Conservation (phyloP, 495 filamentous ascomycete genomes). For the Aspergillus baeticus region DNA sequence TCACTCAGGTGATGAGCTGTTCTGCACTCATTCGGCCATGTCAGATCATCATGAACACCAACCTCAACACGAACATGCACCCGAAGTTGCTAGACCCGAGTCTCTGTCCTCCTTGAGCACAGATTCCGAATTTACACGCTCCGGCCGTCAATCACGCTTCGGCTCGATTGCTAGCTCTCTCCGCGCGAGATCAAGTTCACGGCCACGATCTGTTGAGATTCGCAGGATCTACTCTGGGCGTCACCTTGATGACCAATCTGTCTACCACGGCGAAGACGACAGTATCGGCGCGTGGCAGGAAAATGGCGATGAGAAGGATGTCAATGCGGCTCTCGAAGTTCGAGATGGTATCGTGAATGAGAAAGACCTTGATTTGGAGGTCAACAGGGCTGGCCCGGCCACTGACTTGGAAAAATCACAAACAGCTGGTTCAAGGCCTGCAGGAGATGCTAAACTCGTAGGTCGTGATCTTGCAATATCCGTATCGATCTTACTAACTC, state of each 20-base stretch:
- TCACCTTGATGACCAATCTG: conserved; percentile 37
- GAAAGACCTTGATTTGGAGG: conserved; percentile 32
- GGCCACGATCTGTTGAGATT: conserved; percentile 15
- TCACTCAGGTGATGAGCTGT: not conserved
- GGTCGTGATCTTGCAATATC: not conserved
- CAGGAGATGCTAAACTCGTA: conserved; percentile 28
- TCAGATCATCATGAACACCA: not conserved
- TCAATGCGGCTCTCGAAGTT: conserved; percentile 24
- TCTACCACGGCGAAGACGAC: conserved; percentile 32
- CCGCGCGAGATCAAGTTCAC: conserved; percentile 16
- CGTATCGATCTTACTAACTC: conserved; percentile 1
- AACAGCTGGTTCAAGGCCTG: conserved; percentile 20
- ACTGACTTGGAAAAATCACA: conserved; percentile 24
- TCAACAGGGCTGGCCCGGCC: conserved; percentile 6
- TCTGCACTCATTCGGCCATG: not conserved
- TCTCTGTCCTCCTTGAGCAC: conserved; percentile 17
- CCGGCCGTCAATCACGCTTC: conserved; percentile 4
- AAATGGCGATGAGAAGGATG: conserved; percentile 4
- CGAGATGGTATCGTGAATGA: conserved; percentile 31
- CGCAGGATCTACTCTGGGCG: conserved; percentile 30
- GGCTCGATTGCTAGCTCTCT: not conserved
- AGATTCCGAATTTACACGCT: conserved; percentile 10
- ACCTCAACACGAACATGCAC: not conserved
- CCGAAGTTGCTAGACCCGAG: conserved; percentile 56
- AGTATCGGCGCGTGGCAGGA: not conserved